Evolutionary conservation across 2,329 filamentous ascomycete species (phyloP).

Genomic region (Malbranchea cinnamomea): DNA sequence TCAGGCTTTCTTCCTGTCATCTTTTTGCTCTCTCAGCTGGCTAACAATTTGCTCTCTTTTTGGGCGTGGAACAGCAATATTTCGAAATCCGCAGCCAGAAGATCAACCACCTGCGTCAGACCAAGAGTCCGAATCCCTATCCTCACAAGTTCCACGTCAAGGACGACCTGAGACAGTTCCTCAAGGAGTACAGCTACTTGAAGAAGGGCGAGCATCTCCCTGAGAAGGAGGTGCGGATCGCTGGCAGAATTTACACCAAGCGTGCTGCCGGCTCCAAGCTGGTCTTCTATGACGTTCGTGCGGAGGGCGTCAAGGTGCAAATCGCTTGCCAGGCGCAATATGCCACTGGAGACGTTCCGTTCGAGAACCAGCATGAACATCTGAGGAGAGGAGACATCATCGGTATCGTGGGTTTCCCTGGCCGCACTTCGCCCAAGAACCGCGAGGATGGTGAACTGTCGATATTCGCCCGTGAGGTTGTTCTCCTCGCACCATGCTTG

Average conservation of each 20-base stretch:
- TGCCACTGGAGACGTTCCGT: constrained; percentile 51
- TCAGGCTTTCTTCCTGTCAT: constrained; percentile 2
- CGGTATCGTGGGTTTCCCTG: constrained; percentile 70
- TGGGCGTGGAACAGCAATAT: constrained; percentile 79
- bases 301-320: constrained; percentile 65
- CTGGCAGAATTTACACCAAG: constrained; percentile 80
- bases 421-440: constrained; percentile 77
- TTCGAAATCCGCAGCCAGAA: constrained; percentile 86
- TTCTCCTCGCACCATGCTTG: constrained; percentile 77
- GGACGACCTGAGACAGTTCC: constrained; percentile 68
- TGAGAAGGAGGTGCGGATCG: constrained; percentile 61
- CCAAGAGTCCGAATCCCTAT: constrained; percentile 67
- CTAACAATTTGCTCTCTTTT: constrained; percentile 5
- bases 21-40: constrained; percentile 9
- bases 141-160: constrained; percentile 87
- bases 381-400: constrained; percentile 87
- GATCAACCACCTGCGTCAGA: constrained; percentile 60
- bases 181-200: constrained; percentile 57
- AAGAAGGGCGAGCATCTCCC: constrained; percentile 76
- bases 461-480: constrained; percentile 76
- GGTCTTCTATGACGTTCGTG: constrained; percentile 77
- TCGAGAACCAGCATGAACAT: constrained; percentile 78
- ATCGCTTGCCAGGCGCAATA: constrained; percentile 84
- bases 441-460: constrained; percentile 81
- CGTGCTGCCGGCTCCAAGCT: constrained; percentile 70